Evolutionary conservation across 176 grass and related monocot species (phyloP).

Genomic region (Alloteropsis semialata): DNA sequence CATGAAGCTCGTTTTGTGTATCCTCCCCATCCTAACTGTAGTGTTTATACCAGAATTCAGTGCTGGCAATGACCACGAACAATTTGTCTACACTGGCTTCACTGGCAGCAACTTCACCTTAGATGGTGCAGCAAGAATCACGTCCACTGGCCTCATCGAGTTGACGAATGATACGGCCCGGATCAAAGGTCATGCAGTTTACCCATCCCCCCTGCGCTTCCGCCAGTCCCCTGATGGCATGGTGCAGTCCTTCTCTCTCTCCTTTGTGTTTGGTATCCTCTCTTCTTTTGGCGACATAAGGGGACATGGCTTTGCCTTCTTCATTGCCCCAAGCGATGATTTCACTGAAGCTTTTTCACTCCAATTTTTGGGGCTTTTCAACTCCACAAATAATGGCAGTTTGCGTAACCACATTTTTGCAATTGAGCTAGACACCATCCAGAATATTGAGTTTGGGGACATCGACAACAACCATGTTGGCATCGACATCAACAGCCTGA

Average conservation of each 20-base stretch:
- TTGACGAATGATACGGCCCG: no score
- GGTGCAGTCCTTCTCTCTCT: constrained; percentile 28
- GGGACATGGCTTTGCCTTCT: constrained; percentile 44
- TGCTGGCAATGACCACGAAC: neutral
- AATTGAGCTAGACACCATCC: constrained; percentile 17
- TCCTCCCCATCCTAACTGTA: neutral
- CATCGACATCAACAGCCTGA: constrained; percentile 28
- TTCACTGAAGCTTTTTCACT: neutral
- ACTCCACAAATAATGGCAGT: neutral
- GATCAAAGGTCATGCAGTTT: constrained; percentile 21
- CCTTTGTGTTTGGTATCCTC: constrained; percentile 35
- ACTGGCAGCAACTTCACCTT: constrained; percentile 5
- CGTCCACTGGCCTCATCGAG: no score
- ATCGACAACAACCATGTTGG: constrained; percentile 48
- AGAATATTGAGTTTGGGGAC: constrained; percentile 34
- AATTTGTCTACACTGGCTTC: constrained; percentile 30
- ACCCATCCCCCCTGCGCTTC: constrained; percentile 10
- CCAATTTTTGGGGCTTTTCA: constrained; percentile 26
- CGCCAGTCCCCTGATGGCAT: neutral
- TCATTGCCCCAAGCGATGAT: constrained; percentile 1
- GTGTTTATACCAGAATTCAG: neutral
- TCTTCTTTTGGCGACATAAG: constrained; percentile 9
- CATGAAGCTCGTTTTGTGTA: neutral
- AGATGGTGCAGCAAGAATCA: constrained; percentile 18
- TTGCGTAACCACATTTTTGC: neutral